Evolutionary conservation across 2,329 filamentous ascomycete species (phyloP).

Genomic region (Rhexocercosporidium sp.): DNA sequence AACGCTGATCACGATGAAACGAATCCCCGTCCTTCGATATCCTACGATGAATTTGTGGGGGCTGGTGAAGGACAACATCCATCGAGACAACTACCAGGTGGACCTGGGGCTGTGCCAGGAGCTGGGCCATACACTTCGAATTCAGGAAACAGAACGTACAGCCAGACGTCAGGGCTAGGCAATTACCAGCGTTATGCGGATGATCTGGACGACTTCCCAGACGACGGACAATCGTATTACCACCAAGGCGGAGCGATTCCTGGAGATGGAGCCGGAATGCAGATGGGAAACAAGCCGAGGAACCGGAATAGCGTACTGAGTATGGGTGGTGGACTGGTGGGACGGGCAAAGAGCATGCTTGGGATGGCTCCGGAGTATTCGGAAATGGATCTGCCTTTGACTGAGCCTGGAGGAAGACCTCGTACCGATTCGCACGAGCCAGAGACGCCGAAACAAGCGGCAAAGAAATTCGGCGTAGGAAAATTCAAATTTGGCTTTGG

Average conservation of each 20-base stretch:
- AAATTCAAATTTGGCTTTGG: constrained; percentile 95
- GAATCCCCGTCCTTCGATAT: constrained; percentile 79
- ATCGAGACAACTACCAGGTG: constrained; percentile 47
- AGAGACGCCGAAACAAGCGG: constrained; percentile 48
- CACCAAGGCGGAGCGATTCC: constrained; percentile 71
- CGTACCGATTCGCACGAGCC: constrained; percentile 50
- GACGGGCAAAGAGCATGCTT: constrained; percentile 86
- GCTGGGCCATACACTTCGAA: constrained; percentile 36
- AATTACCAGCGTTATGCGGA: constrained; percentile 93
- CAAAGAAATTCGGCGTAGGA: constrained; percentile 68
- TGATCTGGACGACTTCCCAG: constrained; percentile 80
- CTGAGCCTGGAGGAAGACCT: constrained; percentile 68
- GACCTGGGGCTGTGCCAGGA: constrained; percentile 37
- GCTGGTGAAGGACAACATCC: constrained; percentile 58
- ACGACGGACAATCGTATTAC: constrained; percentile 82
- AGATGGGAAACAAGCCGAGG: constrained; percentile 60
- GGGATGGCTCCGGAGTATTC: constrained; percentile 89
- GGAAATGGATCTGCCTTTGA: constrained; percentile 97
- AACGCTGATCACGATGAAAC: constrained; percentile 63
- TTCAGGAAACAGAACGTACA: constrained; percentile 42
- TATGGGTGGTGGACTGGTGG: constrained; percentile 85
- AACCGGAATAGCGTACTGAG: constrained; percentile 89
- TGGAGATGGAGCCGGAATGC: constrained; percentile 59
- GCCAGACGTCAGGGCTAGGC: constrained; percentile 80
- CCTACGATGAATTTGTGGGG: constrained; percentile 95